Conservation (phyloP, 1,139 yeast species). For the Lodderomyces orthopsilosis region DNA sequence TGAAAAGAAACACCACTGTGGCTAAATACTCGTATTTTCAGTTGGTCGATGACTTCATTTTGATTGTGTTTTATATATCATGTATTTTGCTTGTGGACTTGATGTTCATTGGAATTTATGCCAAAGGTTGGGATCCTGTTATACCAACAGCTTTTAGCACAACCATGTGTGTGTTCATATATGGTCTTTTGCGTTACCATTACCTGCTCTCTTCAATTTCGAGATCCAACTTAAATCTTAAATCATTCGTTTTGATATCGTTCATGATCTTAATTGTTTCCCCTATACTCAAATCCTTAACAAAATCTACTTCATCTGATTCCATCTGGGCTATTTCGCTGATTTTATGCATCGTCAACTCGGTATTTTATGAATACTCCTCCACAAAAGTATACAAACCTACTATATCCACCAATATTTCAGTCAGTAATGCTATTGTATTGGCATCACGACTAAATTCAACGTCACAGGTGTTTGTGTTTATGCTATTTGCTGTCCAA, state of each 20-base stretch:
- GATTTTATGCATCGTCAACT: slow-evolving; percentile 68
- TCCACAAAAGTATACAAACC: slow-evolving; percentile 46
- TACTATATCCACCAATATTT: slow-evolving; percentile 76
- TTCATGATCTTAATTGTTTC: slow-evolving; percentile 74
- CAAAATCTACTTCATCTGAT: slow-evolving; percentile 87
- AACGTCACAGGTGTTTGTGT: slow-evolving; percentile 77
- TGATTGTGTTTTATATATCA: slow-evolving; percentile 65
- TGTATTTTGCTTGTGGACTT: slow-evolving; percentile 58
- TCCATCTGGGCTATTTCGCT: slow-evolving; percentile 92
- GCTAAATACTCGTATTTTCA: slow-evolving; percentile 62
- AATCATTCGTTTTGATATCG: slow-evolving; percentile 66
- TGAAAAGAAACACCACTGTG: slow-evolving; percentile 75
- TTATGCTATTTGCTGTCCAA: slow-evolving; percentile 70
- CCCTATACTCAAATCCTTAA: slow-evolving; percentile 85
- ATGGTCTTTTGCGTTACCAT: slow-evolving; percentile 9
- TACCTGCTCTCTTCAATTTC: neutral
- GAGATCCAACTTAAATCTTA: slow-evolving; percentile 23
- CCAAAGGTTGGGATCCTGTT: slow-evolving; percentile 43
- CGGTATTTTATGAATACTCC: slow-evolving; percentile 66
- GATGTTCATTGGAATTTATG: slow-evolving; percentile 59
- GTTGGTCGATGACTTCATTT: slow-evolving; percentile 64
- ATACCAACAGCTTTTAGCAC: slow-evolving; percentile 32
- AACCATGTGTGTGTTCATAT: slow-evolving; percentile 26
- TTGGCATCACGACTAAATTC: slow-evolving; percentile 79
- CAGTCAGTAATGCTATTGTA: slow-evolving; percentile 84